A percentile compares a stretch with the other conserved stretches of the same genome.
Evolutionary conservation across 441 rosid species (phyloP).

Genomic region (Gossypium trilobum): DNA sequence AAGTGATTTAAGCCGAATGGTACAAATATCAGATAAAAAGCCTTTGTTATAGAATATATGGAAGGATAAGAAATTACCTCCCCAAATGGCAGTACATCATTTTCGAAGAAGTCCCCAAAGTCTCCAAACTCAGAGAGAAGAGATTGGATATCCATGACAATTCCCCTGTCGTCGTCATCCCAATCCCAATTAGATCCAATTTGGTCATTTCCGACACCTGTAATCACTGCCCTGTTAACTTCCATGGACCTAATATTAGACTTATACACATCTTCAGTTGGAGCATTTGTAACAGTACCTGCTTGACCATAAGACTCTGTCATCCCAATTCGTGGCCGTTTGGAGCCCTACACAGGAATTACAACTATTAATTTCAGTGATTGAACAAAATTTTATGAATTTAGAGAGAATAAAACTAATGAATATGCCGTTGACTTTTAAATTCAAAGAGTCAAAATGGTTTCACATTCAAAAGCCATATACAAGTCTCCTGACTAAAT

Average conservation of each 20-base stretch:
- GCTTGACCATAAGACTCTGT: constrained; percentile 64
- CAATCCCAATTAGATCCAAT: constrained; percentile 75
- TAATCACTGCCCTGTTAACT: constrained; percentile 49
- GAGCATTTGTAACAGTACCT: constrained; percentile 39
- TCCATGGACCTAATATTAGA: constrained; percentile 52
- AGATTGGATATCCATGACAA: constrained; percentile 86
- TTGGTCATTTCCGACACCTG: constrained; percentile 68
- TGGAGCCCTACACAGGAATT: constrained; percentile 61
- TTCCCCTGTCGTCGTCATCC: constrained; percentile 90
- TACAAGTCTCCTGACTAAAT: background rate
- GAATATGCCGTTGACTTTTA: constrained; percentile 5
- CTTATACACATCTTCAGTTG: constrained; percentile 45
- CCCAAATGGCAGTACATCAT: constrained; percentile 91
- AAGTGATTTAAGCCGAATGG: background rate
- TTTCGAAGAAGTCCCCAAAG: constrained; percentile 96
- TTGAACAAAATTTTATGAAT: background rate
- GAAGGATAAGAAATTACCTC: constrained; percentile 53
- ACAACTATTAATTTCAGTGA: constrained; percentile 6
- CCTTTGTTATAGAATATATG: background rate
- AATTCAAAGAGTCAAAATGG: constrained; percentile 7
- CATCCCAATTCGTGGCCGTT: constrained; percentile 71
- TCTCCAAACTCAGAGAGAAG: constrained; percentile 99
- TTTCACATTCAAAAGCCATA: background rate
- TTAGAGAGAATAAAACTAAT: background rate
- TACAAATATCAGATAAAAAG: background rate